A percentile compares a stretch with the other conserved stretches of the same genome.
These are phyloP conservation scores for Daldinia concentrica DNA, from an alignment of 495 filamentous ascomycete genomes.

Conservation along the genomic window DNA sequence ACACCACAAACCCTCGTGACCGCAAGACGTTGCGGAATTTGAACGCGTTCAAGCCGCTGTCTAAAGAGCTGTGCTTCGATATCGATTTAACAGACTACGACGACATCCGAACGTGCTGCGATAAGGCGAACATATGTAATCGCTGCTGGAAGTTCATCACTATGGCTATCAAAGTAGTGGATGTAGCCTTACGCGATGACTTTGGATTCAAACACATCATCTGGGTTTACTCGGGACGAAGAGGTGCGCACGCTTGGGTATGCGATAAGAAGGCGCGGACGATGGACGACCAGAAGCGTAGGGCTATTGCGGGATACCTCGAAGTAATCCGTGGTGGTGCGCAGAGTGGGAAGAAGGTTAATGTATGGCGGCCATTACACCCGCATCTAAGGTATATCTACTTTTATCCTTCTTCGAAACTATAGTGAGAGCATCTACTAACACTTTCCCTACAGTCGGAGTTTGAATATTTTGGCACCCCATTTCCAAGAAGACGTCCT, in stretches of 20 bases:
- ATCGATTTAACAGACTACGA: constrained; percentile 99
- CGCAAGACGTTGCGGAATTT: constrained; percentile 86
- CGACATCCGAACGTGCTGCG: constrained; percentile 93
- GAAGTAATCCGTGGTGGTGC: constrained; percentile 85
- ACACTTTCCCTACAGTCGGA: constrained; percentile 64
- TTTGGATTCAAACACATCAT: constrained; percentile 96
- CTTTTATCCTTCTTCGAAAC: not conserved
- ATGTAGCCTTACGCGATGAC: constrained; percentile 85
- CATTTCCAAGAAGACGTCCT: constrained; percentile 86
- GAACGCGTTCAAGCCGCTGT: constrained; percentile 74
- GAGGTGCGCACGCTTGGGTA: constrained; percentile 99
- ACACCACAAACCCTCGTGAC: constrained; percentile 90
- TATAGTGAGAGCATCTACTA: constrained; percentile 7
- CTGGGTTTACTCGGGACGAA: constrained; percentile 97
- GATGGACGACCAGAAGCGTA: constrained; percentile 84
- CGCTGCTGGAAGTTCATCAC: constrained; percentile 98
- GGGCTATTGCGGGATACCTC: constrained; percentile 85
- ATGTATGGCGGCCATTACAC: constrained; percentile 84
- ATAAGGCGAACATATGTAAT: constrained; percentile 88
- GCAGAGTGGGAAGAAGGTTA: constrained; percentile 87
- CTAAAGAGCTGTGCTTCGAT: constrained; percentile 97
- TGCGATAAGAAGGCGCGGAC: constrained; percentile 86
- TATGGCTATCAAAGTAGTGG: constrained; percentile 95
- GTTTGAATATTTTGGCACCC: constrained; percentile 71
- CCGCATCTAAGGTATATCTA: constrained; percentile 77